phyloP scores from a whole-genome alignment of 2,329 filamentous ascomycete species.

The Penicillium sp. region DNA sequence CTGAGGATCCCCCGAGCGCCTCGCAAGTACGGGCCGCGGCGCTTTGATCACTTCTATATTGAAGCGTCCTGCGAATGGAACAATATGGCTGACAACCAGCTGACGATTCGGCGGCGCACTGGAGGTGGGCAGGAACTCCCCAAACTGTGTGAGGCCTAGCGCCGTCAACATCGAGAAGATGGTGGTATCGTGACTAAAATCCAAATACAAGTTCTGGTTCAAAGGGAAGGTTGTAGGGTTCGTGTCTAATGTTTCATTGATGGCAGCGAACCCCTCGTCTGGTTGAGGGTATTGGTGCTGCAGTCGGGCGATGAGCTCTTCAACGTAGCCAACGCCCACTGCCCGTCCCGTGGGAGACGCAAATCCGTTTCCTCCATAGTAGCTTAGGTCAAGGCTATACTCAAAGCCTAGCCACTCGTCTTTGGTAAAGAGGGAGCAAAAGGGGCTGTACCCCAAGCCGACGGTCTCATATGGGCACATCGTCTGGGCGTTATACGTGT shows the following conservation, averaged over 20 bases:
- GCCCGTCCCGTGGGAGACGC: conserved; percentile 66
- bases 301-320: conserved; percentile 70
- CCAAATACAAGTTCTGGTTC: conserved; percentile 71
- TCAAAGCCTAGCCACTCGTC: conserved; percentile 72
- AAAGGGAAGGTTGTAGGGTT: conserved; percentile 69
- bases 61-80: conserved; percentile 69
- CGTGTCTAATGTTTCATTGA: conserved; percentile 45
- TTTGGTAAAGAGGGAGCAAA: conserved; percentile 73
- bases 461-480: conserved; percentile 77
- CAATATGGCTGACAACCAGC: conserved; percentile 66
- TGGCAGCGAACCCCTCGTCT: conserved; percentile 44
- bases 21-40: conserved; percentile 60
- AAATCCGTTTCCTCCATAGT: conserved; percentile 62
- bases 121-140: conserved; percentile 55
- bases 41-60: conserved; percentile 73
- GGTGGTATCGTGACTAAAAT: conserved; percentile 77
- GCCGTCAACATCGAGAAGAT: conserved; percentile 69
- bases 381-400: conserved; percentile 68
- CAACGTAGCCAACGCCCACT: conserved; percentile 70
- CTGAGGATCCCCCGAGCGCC: conserved; percentile 43
- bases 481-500: conserved; percentile 67
- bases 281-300: conserved; percentile 30
- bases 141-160: conserved; percentile 70
- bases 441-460: conserved; percentile 71
- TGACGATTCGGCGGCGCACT: conserved; percentile 55